These are phyloP conservation scores for Meredithiella fracta DNA, from an alignment of 2,329 filamentous ascomycete species.

Conservation along the genomic window DNA sequence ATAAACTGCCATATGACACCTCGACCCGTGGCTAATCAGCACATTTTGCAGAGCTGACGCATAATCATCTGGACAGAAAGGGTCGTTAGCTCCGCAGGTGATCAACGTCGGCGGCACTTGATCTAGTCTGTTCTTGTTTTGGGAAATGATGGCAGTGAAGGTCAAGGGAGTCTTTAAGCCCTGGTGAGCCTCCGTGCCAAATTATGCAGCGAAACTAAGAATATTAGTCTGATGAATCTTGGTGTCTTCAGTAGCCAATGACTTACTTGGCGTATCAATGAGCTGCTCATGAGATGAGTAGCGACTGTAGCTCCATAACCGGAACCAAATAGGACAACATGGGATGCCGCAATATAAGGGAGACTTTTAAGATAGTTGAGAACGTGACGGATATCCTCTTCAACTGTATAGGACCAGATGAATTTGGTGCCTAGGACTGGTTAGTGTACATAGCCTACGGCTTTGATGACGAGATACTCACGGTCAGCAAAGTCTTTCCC, in stretches of 20 bases:
- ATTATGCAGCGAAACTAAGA: background rate
- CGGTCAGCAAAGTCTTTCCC: constrained; percentile 26
- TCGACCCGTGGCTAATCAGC: background rate
- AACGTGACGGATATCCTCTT: constrained; percentile 35
- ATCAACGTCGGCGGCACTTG: background rate
- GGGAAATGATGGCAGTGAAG: background rate
- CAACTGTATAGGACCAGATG: constrained; percentile 2
- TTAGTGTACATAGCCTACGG: background rate
- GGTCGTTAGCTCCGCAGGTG: background rate
- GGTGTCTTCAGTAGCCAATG: background rate
- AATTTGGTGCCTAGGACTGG: background rate
- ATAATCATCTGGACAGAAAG: background rate
- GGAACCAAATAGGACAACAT: constrained; percentile 35
- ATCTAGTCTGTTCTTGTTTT: background rate
- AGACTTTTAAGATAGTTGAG: constrained; percentile 34
- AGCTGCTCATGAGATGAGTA: constrained; percentile 40
- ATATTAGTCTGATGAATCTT: background rate
- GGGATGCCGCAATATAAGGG: constrained; percentile 35
- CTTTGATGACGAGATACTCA: constrained; percentile 14
- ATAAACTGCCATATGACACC: background rate
- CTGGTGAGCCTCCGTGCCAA: background rate
- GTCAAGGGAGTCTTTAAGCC: background rate
- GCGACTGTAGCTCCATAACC: constrained; percentile 46
- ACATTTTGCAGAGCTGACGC: background rate
- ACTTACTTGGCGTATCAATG: constrained; percentile 29